A percentile compares a stretch with the other conserved stretches of the same genome.
Evolutionary conservation across 1,139 yeast genomes (phyloP).

Genomic region (Magnusiomyces suaveolens): DNA sequence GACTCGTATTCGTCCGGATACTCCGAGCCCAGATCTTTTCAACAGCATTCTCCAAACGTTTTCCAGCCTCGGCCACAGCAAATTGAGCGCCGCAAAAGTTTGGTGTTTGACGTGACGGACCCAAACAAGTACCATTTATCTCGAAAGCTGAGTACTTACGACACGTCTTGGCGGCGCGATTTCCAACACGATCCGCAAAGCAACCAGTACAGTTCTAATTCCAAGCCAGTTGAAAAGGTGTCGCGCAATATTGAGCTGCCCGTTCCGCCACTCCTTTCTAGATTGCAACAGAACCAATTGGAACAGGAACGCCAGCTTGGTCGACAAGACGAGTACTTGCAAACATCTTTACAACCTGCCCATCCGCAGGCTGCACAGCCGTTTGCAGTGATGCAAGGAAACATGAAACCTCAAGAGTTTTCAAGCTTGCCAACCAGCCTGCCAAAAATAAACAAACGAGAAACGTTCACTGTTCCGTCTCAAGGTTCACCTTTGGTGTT

Average conservation of each 20-base stretch:
- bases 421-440: background rate
- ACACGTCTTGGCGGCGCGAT: background rate
- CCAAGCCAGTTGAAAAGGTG: background rate
- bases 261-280: background rate
- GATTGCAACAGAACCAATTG: background rate
- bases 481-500: background rate
- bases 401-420: background rate
- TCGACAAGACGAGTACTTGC: background rate
- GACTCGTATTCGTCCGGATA: background rate
- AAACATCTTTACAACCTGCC: background rate
- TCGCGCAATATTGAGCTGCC: background rate
- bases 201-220: background rate
- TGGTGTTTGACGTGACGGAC: constrained; percentile 1
- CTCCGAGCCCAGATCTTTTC: background rate
- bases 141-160: background rate
- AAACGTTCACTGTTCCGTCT: background rate
- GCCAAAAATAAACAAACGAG: background rate
- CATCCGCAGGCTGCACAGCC: background rate
- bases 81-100: background rate
- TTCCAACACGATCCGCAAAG: background rate
- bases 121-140: background rate
- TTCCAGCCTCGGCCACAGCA: background rate
- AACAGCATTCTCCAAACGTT: background rate
- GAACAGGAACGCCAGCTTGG: background rate
- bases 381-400: background rate